phyloP scores from a whole-genome alignment of 2,329 filamentous ascomycete genomes.

The Phialophora expanda region DNA sequence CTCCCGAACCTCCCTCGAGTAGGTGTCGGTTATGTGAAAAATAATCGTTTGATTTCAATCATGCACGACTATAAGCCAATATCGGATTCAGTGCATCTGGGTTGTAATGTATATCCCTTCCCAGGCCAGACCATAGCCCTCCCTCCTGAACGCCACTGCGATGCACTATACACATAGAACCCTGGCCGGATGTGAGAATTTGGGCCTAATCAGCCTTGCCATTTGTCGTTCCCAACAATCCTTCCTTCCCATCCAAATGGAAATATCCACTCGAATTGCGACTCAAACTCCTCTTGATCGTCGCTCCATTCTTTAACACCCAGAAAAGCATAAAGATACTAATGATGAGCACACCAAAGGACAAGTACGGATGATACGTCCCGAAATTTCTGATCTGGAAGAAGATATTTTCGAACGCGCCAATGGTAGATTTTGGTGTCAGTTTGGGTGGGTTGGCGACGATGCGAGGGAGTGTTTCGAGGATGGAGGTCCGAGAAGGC shows the following conservation, averaged over 20 bases:
- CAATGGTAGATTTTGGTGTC: slow-evolving; percentile 56
- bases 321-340: slow-evolving; percentile 45
- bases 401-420: slow-evolving; percentile 53
- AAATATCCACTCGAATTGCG: slow-evolving; percentile 51
- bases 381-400: slow-evolving; percentile 53
- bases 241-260: slow-evolving; percentile 56
- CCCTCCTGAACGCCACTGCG: slow-evolving; percentile 25
- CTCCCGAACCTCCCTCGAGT: background rate
- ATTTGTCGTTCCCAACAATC: slow-evolving; percentile 47
- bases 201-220: slow-evolving; percentile 54
- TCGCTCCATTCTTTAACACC: slow-evolving; percentile 41
- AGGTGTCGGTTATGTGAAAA: background rate
- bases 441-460: slow-evolving; percentile 56
- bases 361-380: slow-evolving; percentile 52
- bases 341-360: slow-evolving; percentile 48
- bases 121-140: background rate
- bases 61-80: background rate
- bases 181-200: background rate
- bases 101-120: background rate
- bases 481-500: slow-evolving; percentile 84
- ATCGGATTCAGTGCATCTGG: background rate
- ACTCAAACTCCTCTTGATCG: slow-evolving; percentile 39
- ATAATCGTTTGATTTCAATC: background rate
- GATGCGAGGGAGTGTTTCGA: slow-evolving; percentile 72
- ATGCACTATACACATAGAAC: slow-evolving; percentile 31